Percentiles rank a stretch among this genome's conserved stretches.
These are phyloP conservation scores for Phytophthora ohioensis DNA, from an alignment of 352 stramenopile species.

Conservation along the genomic window DNA sequence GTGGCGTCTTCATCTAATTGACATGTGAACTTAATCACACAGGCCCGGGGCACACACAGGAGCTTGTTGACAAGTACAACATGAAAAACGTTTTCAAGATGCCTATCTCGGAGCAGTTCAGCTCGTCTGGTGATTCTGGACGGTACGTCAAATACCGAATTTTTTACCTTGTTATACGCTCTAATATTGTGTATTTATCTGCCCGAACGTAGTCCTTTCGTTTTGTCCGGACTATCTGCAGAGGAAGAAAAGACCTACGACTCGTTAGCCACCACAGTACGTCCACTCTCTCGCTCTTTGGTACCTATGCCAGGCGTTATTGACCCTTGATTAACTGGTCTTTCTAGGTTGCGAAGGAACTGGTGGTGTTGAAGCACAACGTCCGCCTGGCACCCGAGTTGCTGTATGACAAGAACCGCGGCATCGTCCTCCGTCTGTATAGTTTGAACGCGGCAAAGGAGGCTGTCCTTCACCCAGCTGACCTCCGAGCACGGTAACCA, in stretches of 20 bases:
- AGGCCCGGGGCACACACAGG: conserved; percentile 79
- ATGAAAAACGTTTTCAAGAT: conserved; percentile 90
- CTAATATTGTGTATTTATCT: conserved; percentile 11
- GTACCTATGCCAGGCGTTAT: neutral
- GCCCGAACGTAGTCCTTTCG: conserved; percentile 66
- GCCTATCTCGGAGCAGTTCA: conserved; percentile 82
- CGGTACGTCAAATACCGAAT: conserved; percentile 48
- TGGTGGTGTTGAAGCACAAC: conserved; percentile 82
- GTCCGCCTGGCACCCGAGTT: conserved; percentile 76
- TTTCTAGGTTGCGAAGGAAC: conserved; percentile 74
- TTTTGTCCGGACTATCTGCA: conserved; percentile 71
- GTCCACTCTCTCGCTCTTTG: neutral
- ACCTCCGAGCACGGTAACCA: conserved; percentile 72
- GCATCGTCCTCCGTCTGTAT: conserved; percentile 85
- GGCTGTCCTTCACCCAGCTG: conserved; percentile 71
- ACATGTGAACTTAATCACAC: neutral
- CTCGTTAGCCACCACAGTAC: conserved; percentile 64
- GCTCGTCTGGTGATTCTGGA: conserved; percentile 75
- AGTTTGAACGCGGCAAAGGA: conserved; percentile 78
- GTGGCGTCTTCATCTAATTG: neutral
- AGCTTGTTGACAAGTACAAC: conserved; percentile 80
- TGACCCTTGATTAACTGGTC: conserved; percentile 1
- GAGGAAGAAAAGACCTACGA: conserved; percentile 81
- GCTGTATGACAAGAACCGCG: conserved; percentile 80
- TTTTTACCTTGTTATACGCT: neutral